Evolutionary conservation across 441 rosid species (phyloP), one percentile per base, ranked within the genome.

Genomic region (Gossypium davidsonii): DNA sequence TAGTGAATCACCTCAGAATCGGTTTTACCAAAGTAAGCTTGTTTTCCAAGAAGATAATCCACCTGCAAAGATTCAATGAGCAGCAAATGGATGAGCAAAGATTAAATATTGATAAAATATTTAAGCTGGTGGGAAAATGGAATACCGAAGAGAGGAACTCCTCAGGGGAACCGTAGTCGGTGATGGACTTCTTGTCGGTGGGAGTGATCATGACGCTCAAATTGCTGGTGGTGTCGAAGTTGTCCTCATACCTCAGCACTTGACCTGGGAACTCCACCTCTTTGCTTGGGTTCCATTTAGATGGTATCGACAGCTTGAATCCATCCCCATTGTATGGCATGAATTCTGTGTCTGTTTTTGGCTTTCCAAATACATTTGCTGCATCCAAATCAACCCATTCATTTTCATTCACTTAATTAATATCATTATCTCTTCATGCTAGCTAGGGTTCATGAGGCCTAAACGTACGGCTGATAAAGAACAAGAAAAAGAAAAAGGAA

Each of bases 341-440:
- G 90, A 84, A 95, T 51, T 95, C 99, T 7, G 96, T 92, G 88
- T 90, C 88, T 58, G 83, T 23, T 84, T 92, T 95, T 48, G 94
- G 97, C 90, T 95, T 95, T 14, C 99, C 98, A 74, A 92, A 95
- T 55, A 95, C 91, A 72, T 92, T 94, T 48, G 99, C 99, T 94
- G 86, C 89, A 23, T 4, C 31, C 51, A 53, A 37, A 12, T 49
- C 48, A 55, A 26, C 34, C 70, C 5, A 28, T 6, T 31, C 34
- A 31, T 31, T 31, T 31, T 31, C 34, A 4, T 31, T 31, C 1
- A 31, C 34, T 31, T 31, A 31, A 31, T 4, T 31, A 31, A 31
- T 31, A 31, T 31, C 0, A 31, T 31, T 4, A 28, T 28, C 34
- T 31, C 34, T 31, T 4, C 6, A 31, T 31, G 34, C 34, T 31